phyloP scores from a whole-genome alignment of 768 basidiomycete genomes.

The Pleurotus citrinopileatus region DNA sequence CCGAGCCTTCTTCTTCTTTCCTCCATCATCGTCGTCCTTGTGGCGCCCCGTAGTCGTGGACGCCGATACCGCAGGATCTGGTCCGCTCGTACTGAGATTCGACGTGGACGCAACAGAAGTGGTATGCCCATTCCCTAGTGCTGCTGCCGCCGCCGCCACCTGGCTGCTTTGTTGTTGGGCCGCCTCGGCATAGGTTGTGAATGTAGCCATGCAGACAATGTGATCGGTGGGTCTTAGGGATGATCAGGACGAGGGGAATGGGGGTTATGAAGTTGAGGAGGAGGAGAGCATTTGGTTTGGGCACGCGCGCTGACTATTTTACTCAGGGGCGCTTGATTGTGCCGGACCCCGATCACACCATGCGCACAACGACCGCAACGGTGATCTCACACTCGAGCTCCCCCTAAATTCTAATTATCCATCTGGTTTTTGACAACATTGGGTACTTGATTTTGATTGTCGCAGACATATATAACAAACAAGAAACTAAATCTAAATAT shows the following conservation, averaged over 20 bases:
- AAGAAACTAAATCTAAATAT: no score
- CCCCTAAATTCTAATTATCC: no score
- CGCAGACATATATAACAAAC: no score
- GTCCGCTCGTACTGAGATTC: background rate
- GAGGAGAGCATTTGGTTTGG: no score
- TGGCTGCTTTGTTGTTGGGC: slow-evolving; percentile 7
- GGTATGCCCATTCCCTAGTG: background rate
- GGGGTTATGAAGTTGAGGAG: background rate
- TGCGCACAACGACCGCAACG: no score
- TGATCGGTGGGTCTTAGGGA: background rate
- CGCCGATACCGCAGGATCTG: background rate
- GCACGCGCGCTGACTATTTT: no score
- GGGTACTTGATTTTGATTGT: no score
- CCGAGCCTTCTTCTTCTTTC: slow-evolving; percentile 56
- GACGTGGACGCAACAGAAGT: slow-evolving; percentile 1
- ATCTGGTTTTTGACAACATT: no score
- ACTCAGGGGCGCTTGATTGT: no score
- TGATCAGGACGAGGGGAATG: background rate
- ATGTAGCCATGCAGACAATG: slow-evolving; percentile 7
- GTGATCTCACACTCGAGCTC: no score
- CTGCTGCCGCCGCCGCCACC: background rate
- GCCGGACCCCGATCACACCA: no score
- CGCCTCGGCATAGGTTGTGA: slow-evolving; percentile 5
- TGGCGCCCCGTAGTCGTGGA: background rate
- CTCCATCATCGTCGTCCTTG: slow-evolving; percentile 36